phyloP scores from a whole-genome alignment of 495 filamentous ascomycete genomes.

The Polyplosphaeria fusca region DNA sequence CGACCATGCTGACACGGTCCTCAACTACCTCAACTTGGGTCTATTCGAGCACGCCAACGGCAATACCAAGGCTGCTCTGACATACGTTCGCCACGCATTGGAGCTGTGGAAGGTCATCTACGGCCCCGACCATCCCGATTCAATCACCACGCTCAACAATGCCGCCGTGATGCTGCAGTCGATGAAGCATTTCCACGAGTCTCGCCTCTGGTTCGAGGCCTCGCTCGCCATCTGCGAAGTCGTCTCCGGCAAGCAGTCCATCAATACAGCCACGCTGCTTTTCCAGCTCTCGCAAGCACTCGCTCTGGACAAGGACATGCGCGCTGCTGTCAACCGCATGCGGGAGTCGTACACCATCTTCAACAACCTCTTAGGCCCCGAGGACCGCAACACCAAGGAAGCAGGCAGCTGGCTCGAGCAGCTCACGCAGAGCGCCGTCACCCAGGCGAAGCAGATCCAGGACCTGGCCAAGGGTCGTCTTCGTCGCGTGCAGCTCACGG shows the following conservation, averaged over 20 bases:
- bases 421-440: conserved; percentile 90
- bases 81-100: conserved; percentile 87
- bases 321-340: conserved; percentile 86
- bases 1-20: conserved; percentile 87
- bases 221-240: conserved; percentile 82
- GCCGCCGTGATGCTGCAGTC: conserved; percentile 97
- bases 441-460: conserved; percentile 86
- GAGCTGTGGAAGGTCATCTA: conserved; percentile 97
- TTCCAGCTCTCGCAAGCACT: conserved; percentile 97
- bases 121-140: conserved; percentile 88
- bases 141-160: conserved; percentile 98
- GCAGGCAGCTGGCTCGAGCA: conserved; percentile 77
- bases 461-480: conserved; percentile 51
- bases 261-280: conserved; percentile 91
- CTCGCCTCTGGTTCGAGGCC: conserved; percentile 93
- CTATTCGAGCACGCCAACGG: conserved; percentile 91
- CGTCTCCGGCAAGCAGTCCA: conserved; percentile 78
- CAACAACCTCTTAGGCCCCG: conserved; percentile 72
- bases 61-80: conserved; percentile 77
- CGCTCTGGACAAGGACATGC: conserved; percentile 87
- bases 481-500: conserved; percentile 19
- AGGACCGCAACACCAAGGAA: conserved; percentile 88
- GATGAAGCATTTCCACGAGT: conserved; percentile 86
- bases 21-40: conserved; percentile 91
- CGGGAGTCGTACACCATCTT: conserved; percentile 95